These are phyloP conservation scores for Rhodotorula sp. DNA, from an alignment of 1,284 basidiomycete genomes.

Conservation along the genomic window DNA sequence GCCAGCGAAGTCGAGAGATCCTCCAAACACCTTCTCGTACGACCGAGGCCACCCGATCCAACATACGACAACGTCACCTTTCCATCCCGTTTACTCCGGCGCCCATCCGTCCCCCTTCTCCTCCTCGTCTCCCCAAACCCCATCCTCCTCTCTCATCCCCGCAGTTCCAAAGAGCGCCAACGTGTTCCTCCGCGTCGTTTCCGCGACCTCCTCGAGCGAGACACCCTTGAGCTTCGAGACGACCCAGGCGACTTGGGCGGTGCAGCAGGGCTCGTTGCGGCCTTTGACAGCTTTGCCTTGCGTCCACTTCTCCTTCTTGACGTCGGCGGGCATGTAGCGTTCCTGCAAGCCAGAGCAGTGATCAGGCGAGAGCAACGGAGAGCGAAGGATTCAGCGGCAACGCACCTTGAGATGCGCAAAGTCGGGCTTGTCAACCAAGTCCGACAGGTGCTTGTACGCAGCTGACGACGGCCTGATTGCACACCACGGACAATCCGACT, in stretches of 20 bases:
- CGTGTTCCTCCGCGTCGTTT: conserved; percentile 66
- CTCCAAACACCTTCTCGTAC: no score
- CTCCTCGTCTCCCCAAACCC: conserved; percentile 8
- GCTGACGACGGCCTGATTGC: conserved; percentile 73
- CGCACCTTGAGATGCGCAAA: not conserved
- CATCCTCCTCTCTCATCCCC: conserved; percentile 45
- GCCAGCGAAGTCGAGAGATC: no score
- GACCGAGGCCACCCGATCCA: no score
- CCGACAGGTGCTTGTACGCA: conserved; percentile 60
- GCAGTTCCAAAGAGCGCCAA: conserved; percentile 58
- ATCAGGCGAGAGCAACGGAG: not conserved
- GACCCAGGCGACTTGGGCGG: conserved; percentile 75
- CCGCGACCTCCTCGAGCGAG: conserved; percentile 60
- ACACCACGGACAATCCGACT: conserved; percentile 56
- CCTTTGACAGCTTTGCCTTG: conserved; percentile 70
- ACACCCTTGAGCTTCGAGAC: conserved; percentile 61
- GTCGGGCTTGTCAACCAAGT: conserved; percentile 46
- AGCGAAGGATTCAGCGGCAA: conserved; percentile 45
- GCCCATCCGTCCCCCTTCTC: no score
- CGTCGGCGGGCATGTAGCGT: conserved; percentile 58
- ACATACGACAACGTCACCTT: no score
- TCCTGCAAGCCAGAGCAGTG: not conserved
- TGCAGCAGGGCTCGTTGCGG: conserved; percentile 72
- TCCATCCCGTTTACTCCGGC: no score
- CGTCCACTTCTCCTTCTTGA: conserved; percentile 67